Evolutionary conservation across 2,329 filamentous ascomycete genomes (phyloP).

Genomic region (Aspergillus udagawae): DNA sequence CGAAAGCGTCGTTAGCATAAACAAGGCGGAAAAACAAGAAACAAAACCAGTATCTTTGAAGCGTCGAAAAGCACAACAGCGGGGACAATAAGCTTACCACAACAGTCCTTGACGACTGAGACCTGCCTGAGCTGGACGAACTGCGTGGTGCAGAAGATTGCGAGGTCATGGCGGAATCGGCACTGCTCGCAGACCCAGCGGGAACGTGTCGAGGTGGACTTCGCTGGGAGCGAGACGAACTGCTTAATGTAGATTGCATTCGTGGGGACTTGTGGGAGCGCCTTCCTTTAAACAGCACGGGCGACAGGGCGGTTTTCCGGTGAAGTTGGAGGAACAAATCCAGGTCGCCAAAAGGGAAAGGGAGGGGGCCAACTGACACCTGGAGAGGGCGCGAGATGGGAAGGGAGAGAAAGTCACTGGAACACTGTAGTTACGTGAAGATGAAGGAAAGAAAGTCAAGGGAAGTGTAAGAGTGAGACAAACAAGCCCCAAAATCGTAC

Average conservation of each 20-base stretch:
- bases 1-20: conserved; percentile 8
- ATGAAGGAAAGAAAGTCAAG: not conserved
- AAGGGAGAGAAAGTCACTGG: not conserved
- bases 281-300: not conserved
- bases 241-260: conserved; percentile 20
- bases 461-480: not conserved
- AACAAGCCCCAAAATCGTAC: not conserved
- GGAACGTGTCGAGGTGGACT: conserved; percentile 35
- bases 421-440: not conserved
- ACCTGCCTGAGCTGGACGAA: conserved; percentile 63
- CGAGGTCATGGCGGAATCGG: conserved; percentile 48
- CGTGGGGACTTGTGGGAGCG: conserved; percentile 6
- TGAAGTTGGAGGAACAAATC: not conserved
- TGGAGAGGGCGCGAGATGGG: conserved; percentile 1
- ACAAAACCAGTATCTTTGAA: not conserved
- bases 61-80: not conserved
- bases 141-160: conserved; percentile 57
- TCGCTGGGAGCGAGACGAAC: conserved; percentile 44
- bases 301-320: conserved; percentile 1
- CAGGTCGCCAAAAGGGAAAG: not conserved
- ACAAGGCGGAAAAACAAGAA: not conserved
- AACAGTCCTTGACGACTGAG: conserved; percentile 51
- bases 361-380: not conserved
- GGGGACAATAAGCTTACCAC: conserved; percentile 51
- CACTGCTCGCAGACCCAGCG: conserved; percentile 47